A percentile compares a stretch with the other conserved stretches of the same genome.
Conservation (phyloP, 768 basidiomycete genomes). For the Amanita jacksonii region DNA sequence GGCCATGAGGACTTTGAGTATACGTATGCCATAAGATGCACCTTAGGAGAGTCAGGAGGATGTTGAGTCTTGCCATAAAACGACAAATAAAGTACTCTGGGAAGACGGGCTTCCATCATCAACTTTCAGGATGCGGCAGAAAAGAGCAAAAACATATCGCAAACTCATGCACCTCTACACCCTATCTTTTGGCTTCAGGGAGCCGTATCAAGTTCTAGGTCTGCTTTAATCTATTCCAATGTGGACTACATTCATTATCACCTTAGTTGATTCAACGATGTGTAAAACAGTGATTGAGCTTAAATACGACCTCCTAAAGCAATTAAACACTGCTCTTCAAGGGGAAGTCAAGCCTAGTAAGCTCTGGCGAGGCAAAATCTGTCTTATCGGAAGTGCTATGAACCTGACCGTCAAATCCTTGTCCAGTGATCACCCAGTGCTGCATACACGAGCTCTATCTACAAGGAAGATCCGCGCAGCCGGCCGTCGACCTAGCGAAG, state of each 20-base stretch:
- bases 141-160: constrained; percentile 88
- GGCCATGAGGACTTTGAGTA: background rate
- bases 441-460: constrained; percentile 92
- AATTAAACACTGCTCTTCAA: constrained; percentile 70
- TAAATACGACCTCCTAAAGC: constrained; percentile 70
- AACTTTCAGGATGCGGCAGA: constrained; percentile 69
- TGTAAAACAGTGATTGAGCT: constrained; percentile 58
- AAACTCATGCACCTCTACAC: constrained; percentile 90
- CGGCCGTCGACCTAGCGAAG: constrained; percentile 83
- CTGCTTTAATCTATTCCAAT: constrained; percentile 15
- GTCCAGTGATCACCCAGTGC: constrained; percentile 96
- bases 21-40: background rate
- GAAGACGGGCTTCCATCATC: too few relatives aligned
- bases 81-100: too few relatives aligned
- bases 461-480: constrained; percentile 62
- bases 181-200: constrained; percentile 80
- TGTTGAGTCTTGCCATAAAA: background rate
- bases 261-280: constrained; percentile 77
- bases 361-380: constrained; percentile 22
- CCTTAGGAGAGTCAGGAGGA: background rate
- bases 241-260: constrained; percentile 7
- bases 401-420: constrained; percentile 34
- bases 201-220: constrained; percentile 93
- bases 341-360: constrained; percentile 87
- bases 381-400: constrained; percentile 14